Evolutionary conservation across 1,139 yeast species (phyloP).

Genomic region (Candida albicans): DNA sequence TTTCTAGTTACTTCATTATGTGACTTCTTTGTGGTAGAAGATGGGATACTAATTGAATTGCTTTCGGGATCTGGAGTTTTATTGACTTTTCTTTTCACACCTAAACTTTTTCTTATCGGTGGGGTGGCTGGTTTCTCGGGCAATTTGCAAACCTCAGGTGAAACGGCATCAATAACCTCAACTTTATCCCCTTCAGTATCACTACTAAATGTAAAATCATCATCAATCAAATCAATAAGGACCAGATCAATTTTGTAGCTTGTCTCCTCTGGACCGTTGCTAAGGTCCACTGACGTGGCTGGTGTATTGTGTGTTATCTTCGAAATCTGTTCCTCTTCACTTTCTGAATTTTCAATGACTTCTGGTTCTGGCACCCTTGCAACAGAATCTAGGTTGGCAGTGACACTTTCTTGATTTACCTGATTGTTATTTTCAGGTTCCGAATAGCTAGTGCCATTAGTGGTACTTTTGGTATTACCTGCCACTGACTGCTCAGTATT

Average conservation of each 20-base stretch:
- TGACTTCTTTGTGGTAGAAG: neutral
- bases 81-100: constrained; percentile 2
- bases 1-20: neutral
- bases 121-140: neutral
- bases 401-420: neutral
- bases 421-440: neutral
- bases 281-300: too few relatives aligned
- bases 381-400: neutral
- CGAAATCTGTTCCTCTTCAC: too few relatives aligned
- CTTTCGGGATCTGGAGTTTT: too few relatives aligned
- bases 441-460: neutral
- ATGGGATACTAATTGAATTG: too few relatives aligned
- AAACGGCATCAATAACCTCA: neutral
- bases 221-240: constrained; percentile 1
- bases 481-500: too few relatives aligned
- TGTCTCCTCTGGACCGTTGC: too few relatives aligned
- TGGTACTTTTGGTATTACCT: neutral
- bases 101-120: constrained; percentile 5
- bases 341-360: too few relatives aligned
- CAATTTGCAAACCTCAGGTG: neutral
- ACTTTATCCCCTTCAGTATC: neutral
- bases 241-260: neutral
- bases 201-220: constrained; percentile 3
- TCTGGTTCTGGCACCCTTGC: neutral
- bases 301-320: too few relatives aligned